Base-by-base conservation (phyloP, 371 early-diverging fungal species). In the Coemansia sp. region DNA sequence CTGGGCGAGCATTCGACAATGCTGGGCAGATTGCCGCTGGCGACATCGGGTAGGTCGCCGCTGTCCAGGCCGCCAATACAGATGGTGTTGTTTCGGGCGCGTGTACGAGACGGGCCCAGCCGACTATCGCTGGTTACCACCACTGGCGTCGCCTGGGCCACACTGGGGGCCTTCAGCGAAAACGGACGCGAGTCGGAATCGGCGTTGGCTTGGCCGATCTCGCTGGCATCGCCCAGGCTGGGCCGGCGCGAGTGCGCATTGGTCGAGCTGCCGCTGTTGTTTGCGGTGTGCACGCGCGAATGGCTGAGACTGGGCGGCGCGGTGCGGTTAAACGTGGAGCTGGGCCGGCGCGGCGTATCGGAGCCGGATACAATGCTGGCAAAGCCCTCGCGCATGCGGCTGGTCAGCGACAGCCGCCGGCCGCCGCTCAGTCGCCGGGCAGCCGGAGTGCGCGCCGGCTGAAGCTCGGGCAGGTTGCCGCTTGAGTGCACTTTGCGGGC, bases 351-450 rank as follows among this genome's bases (percentile, higher is more conserved):
- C 24, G 50, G 31, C 14, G 53, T 14, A 7, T 75, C 75, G 51
- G 66, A 55, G 5, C 75, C 69, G 8, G 75, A 60, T 7, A 75
- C 59, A 48, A 70, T 66, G 5, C 61, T 62, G 12, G 46, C 60
- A 43, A 75, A 66, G 56, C 59, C 66, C 37, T 75, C 75, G 18
- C 75, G 75, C 71, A 75, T 64, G 46, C 75, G 75, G 38, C 72
- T 70, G 14, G 75, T 58, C 36, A 75, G 56, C 4, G 75, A 71
- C 33, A 34, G 43, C 4, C 75, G 60, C 14, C 62, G 40, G 1
- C 66, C 66, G 0, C 59, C 18, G 33, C 64, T 58, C 32, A 34
- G 51, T 5, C 48, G 68, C 12, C 58, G 71, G 14, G 34, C 46
- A 3, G 57, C n/a, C 53, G n/a, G 50, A 10, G 12, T 40, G 60